Conservation (phyloP, 2,329 filamentous ascomycete genomes). For the Colletotrichum camelliae region DNA sequence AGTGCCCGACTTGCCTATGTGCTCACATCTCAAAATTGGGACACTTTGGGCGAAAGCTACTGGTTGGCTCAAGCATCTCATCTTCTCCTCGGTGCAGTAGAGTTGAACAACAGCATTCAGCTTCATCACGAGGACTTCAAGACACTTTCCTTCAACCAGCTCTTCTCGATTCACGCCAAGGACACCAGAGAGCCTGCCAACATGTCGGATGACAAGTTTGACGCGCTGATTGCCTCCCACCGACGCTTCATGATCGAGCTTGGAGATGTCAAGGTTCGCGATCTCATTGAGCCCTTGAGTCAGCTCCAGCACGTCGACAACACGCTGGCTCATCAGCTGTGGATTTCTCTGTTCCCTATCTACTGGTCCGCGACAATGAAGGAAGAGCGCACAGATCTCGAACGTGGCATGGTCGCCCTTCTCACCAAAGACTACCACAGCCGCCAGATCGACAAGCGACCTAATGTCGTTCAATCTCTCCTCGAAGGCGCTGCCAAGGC, state of each 20-base stretch:
- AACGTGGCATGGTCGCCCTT: constrained; percentile 88
- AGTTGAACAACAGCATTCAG: constrained; percentile 80
- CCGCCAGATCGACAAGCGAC: constrained; percentile 90
- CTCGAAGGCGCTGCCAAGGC: constrained; percentile 86
- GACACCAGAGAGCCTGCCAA: constrained; percentile 68
- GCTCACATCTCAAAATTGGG: constrained; percentile 93
- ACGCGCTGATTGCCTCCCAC: constrained; percentile 78
- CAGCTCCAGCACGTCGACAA: constrained; percentile 92
- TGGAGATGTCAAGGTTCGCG: constrained; percentile 83
- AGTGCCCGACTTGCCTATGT: constrained; percentile 90
- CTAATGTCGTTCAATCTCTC: constrained; percentile 93
- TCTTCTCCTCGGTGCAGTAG: constrained; percentile 87
- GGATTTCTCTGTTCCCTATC: constrained; percentile 89
- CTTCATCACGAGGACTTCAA: constrained; percentile 86
- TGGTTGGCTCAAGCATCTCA: constrained; percentile 97
- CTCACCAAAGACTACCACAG: constrained; percentile 96
- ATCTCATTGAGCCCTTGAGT: constrained; percentile 86
- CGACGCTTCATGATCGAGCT: constrained; percentile 84
- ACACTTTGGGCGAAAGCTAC: constrained; percentile 91
- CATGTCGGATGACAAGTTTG: constrained; percentile 84
- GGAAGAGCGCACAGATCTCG: constrained; percentile 88
- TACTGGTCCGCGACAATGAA: constrained; percentile 89
- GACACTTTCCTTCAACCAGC: constrained; percentile 72
- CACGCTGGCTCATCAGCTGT: constrained; percentile 84
- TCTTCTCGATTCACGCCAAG: constrained; percentile 76